Percentiles rank a stretch among this genome's conserved stretches.
Evolutionary conservation across 148 eudicot species (phyloP).

Genomic region (Heliosperma pusillum): DNA sequence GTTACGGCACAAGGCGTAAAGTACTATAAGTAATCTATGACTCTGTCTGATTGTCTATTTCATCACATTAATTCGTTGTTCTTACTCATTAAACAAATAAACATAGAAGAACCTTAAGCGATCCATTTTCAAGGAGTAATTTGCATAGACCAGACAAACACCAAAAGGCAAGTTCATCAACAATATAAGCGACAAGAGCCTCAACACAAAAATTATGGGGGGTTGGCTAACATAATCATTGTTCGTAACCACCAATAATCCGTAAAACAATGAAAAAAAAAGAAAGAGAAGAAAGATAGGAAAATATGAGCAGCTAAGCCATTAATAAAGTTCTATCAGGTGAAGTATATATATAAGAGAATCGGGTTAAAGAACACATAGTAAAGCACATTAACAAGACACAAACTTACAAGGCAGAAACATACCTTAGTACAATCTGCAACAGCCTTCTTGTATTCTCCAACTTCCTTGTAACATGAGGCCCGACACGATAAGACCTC

Average conservation of each 20-base stretch:
- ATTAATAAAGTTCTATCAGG: background rate
- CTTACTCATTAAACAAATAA: background rate
- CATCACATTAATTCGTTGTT: too few species aligned
- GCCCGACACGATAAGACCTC: constrained; percentile 83
- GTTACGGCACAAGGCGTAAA: too few species aligned
- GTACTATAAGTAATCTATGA: too few species aligned
- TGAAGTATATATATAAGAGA: background rate
- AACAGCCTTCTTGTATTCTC: constrained; percentile 97
- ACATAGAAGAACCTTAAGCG: background rate
- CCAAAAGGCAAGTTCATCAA: background rate
- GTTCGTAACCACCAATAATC: too few species aligned
- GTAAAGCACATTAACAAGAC: background rate
- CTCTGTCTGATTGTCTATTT: too few species aligned
- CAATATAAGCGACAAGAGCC: too few species aligned
- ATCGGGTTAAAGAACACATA: background rate
- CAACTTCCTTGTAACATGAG: constrained; percentile 95
- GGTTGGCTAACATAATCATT: too few species aligned
- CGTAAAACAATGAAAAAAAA: too few species aligned
- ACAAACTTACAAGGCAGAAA: background rate
- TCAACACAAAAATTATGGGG: too few species aligned
- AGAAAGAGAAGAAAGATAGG: background rate
- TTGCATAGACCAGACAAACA: background rate
- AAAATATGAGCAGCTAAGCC: background rate
- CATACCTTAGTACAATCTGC: constrained; percentile 93
- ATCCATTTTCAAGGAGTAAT: background rate